A percentile compares a stretch with the other conserved stretches of the same genome.
phyloP scores from a whole-genome alignment of 2,329 filamentous ascomycete species.

The Lizonia empirigonia region DNA sequence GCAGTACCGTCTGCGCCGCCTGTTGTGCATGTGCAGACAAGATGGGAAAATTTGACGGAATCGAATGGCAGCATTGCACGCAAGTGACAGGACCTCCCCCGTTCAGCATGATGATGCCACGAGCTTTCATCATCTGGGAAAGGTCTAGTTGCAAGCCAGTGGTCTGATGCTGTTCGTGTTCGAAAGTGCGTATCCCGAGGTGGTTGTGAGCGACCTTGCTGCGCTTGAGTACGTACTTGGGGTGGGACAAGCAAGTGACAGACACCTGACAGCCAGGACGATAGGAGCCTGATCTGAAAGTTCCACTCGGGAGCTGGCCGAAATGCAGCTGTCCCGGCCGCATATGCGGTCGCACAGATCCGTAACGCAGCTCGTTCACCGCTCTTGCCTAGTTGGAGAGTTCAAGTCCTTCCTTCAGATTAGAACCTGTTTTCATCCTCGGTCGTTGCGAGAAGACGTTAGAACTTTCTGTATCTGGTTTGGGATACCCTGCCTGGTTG shows the following conservation, averaged over 20 bases:
- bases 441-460: neutral
- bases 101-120: conserved; percentile 11
- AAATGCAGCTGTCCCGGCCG: neutral
- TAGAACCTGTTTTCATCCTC: neutral
- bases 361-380: neutral
- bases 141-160: conserved; percentile 28
- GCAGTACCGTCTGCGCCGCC: conserved; percentile 19
- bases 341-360: neutral
- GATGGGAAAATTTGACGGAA: conserved; percentile 8
- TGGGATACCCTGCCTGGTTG: neutral
- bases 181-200: neutral
- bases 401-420: neutral
- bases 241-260: conserved; percentile 3
- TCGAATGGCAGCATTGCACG: conserved; percentile 6
- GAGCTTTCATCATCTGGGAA: conserved; percentile 17
- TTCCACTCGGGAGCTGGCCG: neutral
- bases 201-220: neutral
- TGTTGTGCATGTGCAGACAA: conserved; percentile 22
- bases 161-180: neutral
- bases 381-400: neutral
- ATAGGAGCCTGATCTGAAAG: neutral
- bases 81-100: conserved; percentile 14
- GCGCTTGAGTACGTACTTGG: neutral
- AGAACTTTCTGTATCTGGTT: neutral
- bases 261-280: neutral